Evolutionary conservation across 805 yeast species (phyloP).

Genomic region (Saturnispora hagleri): DNA sequence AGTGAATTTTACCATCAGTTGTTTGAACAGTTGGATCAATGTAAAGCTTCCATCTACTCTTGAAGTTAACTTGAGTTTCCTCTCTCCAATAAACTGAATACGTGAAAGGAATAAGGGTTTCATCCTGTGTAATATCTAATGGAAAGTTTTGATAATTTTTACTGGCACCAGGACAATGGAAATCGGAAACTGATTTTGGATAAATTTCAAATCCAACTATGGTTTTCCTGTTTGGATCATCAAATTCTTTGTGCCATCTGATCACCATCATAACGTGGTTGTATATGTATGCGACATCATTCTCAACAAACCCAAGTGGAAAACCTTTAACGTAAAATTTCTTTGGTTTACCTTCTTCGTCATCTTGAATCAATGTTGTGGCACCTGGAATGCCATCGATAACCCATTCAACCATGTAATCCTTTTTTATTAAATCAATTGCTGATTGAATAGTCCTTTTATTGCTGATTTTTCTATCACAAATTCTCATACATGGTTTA

Average conservation of each 20-base stretch:
- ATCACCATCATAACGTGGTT: conserved; percentile 78
- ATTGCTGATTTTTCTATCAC: conserved; percentile 50
- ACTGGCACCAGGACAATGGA: conserved; percentile 66
- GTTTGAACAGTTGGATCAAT: conserved; percentile 28
- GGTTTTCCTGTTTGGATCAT: conserved; percentile 32
- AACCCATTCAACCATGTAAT: conserved; percentile 76
- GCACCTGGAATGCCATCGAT: conserved; percentile 84
- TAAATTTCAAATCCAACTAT: conserved; percentile 88
- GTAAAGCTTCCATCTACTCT: conserved; percentile 66
- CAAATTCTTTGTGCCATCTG: conserved; percentile 49
- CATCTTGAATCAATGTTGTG: conserved; percentile 60
- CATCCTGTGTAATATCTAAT: conserved; percentile 34
- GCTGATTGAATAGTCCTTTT: conserved; percentile 46
- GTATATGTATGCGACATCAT: conserved; percentile 54
- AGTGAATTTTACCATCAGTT: conserved; percentile 50
- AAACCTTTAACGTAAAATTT: conserved; percentile 76
- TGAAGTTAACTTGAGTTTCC: conserved; percentile 56
- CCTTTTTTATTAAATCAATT: conserved; percentile 50
- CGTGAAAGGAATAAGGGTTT: conserved; percentile 58
- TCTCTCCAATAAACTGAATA: conserved; percentile 87
- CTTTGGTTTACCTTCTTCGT: conserved; percentile 41
- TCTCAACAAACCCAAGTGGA: conserved; percentile 64
- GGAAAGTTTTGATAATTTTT: conserved; percentile 50
- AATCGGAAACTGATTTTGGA: conserved; percentile 66
- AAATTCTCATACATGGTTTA: conserved; percentile 52